Conservation (phyloP, 768 basidiomycete species). For the Grammothele lineata region DNA sequence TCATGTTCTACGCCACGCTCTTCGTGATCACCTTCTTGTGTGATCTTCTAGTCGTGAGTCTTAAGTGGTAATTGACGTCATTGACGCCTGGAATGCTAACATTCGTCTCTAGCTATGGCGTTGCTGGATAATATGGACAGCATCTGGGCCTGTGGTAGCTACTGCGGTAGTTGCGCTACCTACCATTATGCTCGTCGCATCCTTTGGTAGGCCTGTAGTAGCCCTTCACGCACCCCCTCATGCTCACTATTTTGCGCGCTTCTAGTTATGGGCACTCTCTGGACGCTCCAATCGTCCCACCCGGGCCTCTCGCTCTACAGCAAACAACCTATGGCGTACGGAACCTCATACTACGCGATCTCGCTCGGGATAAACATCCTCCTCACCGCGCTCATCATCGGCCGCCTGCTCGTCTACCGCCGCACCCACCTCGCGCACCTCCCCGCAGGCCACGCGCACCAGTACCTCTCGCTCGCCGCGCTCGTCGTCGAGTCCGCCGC, state of each 20-base stretch:
- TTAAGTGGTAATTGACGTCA: background rate
- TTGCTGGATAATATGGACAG: conserved; percentile 13
- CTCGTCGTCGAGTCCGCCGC: conserved; percentile 26
- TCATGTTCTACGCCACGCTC: conserved; percentile 39
- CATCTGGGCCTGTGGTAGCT: conserved; percentile 6
- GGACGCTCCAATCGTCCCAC: conserved; percentile 15
- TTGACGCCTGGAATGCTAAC: background rate
- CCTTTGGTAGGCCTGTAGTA: conserved; percentile 13
- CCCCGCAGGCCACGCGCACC: conserved; percentile 13
- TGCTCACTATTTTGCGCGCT: background rate
- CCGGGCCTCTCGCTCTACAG: conserved; percentile 19
- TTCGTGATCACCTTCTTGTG: conserved; percentile 41
- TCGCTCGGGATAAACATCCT: conserved; percentile 24
- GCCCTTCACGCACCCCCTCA: background rate
- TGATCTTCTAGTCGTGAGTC: conserved; percentile 38
- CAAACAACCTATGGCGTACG: conserved; percentile 14
- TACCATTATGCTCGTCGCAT: conserved; percentile 11
- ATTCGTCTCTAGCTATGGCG: conserved; percentile 7
- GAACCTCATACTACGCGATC: conserved; percentile 22
- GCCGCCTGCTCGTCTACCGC: conserved; percentile 20
- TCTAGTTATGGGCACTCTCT: conserved; percentile 17
- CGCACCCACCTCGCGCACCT: conserved; percentile 17
- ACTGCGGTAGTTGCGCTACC: conserved; percentile 7
- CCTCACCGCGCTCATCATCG: conserved; percentile 22
- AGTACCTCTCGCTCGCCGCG: conserved; percentile 21